Evolutionary conservation across 768 basidiomycete species (phyloP).

Genomic region (Lyophyllum semitale): DNA sequence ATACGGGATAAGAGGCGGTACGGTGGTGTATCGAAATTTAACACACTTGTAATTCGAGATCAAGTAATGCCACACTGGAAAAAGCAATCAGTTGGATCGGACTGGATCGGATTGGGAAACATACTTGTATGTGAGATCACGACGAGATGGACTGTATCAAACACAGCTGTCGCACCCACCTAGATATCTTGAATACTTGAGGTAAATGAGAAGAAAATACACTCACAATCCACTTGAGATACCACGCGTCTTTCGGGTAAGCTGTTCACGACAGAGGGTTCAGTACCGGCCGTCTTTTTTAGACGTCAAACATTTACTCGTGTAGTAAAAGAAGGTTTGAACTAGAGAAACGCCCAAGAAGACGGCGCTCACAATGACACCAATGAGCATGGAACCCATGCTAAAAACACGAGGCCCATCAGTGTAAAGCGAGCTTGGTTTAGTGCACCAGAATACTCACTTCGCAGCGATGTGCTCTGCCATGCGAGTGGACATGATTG

Average conservation of each 20-base stretch:
- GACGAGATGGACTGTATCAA: conserved; percentile 50
- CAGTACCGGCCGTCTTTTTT: not conserved
- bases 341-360: conserved; percentile 21
- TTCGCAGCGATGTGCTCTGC: conserved; percentile 10
- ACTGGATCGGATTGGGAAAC: conserved; percentile 9
- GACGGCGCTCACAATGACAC: conserved; percentile 20
- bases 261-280: not conserved
- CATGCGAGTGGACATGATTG: conserved; percentile 6
- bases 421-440: not conserved
- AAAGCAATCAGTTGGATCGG: not conserved
- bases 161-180: conserved; percentile 41
- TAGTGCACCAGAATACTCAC: conserved; percentile 6
- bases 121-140: conserved; percentile 48
- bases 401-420: conserved; percentile 1
- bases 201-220: not conserved
- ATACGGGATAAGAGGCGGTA: not conserved
- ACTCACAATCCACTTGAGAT: conserved; percentile 14
- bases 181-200: not conserved
- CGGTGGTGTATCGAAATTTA: not conserved
- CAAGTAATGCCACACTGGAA: conserved; percentile 20
- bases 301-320: conserved; percentile 1
- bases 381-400: conserved; percentile 21
- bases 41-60: conserved; percentile 20
- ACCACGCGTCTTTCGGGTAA: conserved; percentile 21
- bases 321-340: conserved; percentile 22